Evolutionary conservation across 768 basidiomycete species (phyloP), one percentile per base, ranked within the genome.

Genomic region (Tremella yokohamensis): DNA sequence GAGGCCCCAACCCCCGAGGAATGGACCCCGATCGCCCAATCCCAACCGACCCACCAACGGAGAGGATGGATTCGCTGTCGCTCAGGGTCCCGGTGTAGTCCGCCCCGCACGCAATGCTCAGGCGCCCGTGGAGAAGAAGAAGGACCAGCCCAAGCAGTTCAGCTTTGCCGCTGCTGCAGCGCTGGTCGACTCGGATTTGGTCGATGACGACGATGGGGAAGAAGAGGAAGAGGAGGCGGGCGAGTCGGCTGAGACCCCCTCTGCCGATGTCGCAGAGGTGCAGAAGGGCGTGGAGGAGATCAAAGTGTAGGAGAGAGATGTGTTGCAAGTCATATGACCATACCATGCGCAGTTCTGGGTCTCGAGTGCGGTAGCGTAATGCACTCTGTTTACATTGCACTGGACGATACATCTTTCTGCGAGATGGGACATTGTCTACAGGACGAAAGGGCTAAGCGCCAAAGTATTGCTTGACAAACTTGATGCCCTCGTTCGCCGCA

Each of bases 141-240:
- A 52, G 18, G 57, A 12, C 12, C 13, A 50, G 38, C 24, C 24
- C 7, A 52, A 8, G n/a, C 22, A 34, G 26, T 52, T 52, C 29
- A 52, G 51, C 38, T 52, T 52, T 29, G 89, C 89, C 0, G 85
- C 80, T 56, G 90, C 85, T 39, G 87, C 87, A n/a, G 65, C 64
- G 52, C 50, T 45, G 9, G 58, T 58, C 2, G 34, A 54, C 38
- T 55, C 53, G 18, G 66, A 57, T 12, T 39, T 57, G 15, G 50
- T 52, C 20, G 62, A 64, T 16, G 66, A 63, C 15, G 58, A 25
- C 3, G 58, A 60, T 13, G 62, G 63, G 26, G 58, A 59, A 3
- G 57, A 55, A 8, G 54, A 42, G 40, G 54, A 47, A 24, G 49
- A 19, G 18, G 52, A 52, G 18, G 58, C 42, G 6, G 61, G 18